Percentiles rank a stretch among this genome's conserved stretches.
Conservation (phyloP, 352 stramenopile species). For the Globisporangium echinulatum region DNA sequence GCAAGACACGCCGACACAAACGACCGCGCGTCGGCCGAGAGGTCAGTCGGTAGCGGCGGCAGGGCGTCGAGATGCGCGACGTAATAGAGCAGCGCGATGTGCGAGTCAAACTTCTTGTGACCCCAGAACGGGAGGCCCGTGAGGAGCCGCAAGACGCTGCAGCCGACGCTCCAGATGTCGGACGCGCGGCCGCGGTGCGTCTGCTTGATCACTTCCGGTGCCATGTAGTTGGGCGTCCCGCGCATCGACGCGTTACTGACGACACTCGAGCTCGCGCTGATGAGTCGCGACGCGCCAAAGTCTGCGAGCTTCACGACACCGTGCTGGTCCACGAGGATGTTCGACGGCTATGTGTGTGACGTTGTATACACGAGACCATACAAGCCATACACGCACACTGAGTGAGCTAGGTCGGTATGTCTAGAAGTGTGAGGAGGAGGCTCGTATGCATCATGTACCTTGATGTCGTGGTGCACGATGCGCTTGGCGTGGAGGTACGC, state of each 20-base stretch:
- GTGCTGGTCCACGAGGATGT: conserved; percentile 93
- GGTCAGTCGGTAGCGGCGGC: conserved; percentile 25
- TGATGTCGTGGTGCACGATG: conserved; percentile 82
- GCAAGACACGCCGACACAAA: conserved; percentile 49
- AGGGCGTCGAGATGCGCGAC: conserved; percentile 45
- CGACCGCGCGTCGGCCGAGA: conserved; percentile 34
- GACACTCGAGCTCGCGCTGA: conserved; percentile 36
- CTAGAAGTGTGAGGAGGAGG: too few relatives aligned
- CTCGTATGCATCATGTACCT: conserved; percentile 24
- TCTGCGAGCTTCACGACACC: conserved; percentile 93
- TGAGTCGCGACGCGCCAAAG: conserved; percentile 87
- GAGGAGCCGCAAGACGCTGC: conserved; percentile 70
- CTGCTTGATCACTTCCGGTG: conserved; percentile 85
- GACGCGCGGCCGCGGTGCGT: conserved; percentile 60
- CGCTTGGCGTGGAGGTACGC: conserved; percentile 82
- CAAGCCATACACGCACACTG: too few relatives aligned
- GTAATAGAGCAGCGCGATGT: conserved; percentile 60
- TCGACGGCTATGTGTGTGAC: conserved; percentile 44
- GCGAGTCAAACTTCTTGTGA: conserved; percentile 66
- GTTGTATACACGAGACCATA: too few relatives aligned
- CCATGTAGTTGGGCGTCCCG: conserved; percentile 86
- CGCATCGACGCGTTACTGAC: conserved; percentile 54
- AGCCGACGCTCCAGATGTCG: conserved; percentile 84
- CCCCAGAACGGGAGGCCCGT: conserved; percentile 72
- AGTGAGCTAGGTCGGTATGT: too few relatives aligned